A percentile compares a stretch with the other conserved stretches of the same genome.
phyloP scores from a whole-genome alignment of 441 rosid genomes.

The Populus hybrid region DNA sequence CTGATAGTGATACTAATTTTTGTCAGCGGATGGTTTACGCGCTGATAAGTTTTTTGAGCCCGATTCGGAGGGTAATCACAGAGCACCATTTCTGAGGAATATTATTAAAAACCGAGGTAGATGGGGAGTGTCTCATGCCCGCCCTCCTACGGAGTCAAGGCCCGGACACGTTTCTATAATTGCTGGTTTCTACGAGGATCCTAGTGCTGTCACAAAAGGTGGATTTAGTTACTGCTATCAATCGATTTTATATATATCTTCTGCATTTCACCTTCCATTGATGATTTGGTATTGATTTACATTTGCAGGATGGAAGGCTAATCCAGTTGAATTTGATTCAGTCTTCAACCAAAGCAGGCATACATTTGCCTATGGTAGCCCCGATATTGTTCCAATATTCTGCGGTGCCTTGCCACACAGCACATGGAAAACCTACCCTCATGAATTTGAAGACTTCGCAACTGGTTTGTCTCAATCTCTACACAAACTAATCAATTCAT shows the following conservation, averaged over 20 bases:
- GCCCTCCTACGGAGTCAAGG: constrained; percentile 97
- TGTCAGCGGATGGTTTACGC: constrained; percentile 91
- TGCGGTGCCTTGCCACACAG: constrained; percentile 82
- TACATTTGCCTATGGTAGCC: constrained; percentile 89
- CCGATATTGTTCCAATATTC: constrained; percentile 93
- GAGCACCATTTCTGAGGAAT: constrained; percentile 91
- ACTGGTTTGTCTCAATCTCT: constrained; percentile 54
- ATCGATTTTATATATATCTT: not conserved
- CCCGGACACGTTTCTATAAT: constrained; percentile 96
- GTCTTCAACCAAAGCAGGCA: constrained; percentile 85
- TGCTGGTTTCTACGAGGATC: constrained; percentile 98
- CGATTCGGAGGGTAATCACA: constrained; percentile 58
- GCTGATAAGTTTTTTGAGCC: constrained; percentile 98
- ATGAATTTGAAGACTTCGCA: constrained; percentile 94
- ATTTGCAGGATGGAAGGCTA: constrained; percentile 93
- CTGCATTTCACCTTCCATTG: constrained; percentile 11
- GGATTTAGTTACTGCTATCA: not conserved
- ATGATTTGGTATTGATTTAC: constrained; percentile 10
- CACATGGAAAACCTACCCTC: constrained; percentile 88
- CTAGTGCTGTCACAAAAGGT: constrained; percentile 98
- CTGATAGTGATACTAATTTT: not conserved
- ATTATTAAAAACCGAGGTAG: constrained; percentile 72
- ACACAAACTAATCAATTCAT: not conserved
- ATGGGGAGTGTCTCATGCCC: constrained; percentile 99
- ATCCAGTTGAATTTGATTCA: constrained; percentile 97